A percentile compares a stretch with the other conserved stretches of the same genome.
These are phyloP conservation scores for Neopestalotiopsis sp. DNA, from an alignment of 2,329 filamentous ascomycete species.

Conservation along the genomic window DNA sequence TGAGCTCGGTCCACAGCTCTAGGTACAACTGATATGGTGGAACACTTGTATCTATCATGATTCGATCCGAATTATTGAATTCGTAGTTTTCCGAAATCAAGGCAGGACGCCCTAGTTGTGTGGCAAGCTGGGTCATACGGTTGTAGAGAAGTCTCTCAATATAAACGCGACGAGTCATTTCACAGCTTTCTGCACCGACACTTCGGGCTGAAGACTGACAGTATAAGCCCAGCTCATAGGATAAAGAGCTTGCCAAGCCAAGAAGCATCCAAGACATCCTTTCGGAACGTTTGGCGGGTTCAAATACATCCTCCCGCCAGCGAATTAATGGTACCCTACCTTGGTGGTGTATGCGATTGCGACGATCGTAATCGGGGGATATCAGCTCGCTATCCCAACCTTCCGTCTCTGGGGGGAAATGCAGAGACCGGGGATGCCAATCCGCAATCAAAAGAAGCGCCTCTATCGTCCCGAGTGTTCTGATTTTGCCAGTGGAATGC, in stretches of 20 bases:
- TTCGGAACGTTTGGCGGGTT: not conserved
- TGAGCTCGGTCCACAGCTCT: not conserved
- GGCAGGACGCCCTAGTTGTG: not conserved
- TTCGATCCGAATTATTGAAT: not conserved
- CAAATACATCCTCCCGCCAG: not conserved
- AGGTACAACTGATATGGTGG: not conserved
- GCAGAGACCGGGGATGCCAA: not conserved
- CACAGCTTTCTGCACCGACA: not conserved
- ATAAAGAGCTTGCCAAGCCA: not conserved
- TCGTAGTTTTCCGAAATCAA: not conserved
- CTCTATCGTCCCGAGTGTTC: not conserved
- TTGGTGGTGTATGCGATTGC: not conserved
- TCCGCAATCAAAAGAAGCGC: not conserved
- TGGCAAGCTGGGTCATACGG: not conserved
- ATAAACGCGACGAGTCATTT: not conserved
- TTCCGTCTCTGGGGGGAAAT: not conserved
- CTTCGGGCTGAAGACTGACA: not conserved
- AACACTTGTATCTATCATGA: not conserved
- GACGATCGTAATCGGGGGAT: not conserved
- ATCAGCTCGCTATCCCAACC: not conserved
- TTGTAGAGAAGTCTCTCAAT: not conserved
- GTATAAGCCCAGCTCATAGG: not conserved
- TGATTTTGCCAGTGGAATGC: not conserved
- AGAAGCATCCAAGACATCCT: not conserved
- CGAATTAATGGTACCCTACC: not conserved